phyloP scores from a whole-genome alignment of 1,284 basidiomycete species.

The Apiotrichum gamsii region DNA sequence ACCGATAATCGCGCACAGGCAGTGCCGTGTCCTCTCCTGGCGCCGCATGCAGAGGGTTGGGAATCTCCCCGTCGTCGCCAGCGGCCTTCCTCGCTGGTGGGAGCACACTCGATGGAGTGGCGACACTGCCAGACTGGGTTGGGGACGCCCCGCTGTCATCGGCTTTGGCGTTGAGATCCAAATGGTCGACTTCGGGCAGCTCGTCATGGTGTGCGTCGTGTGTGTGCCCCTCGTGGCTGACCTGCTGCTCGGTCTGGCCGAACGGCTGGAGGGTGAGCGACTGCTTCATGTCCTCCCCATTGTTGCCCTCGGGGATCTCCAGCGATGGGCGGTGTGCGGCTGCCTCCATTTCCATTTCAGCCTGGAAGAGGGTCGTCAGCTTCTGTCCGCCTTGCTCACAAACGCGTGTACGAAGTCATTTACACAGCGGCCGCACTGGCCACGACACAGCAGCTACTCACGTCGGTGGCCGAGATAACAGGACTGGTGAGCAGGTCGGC shows the following conservation, averaged over 20 bases:
- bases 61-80: conserved; percentile 11
- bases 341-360: neutral
- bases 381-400: no score
- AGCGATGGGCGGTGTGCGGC: neutral
- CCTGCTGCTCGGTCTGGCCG: conserved; percentile 34
- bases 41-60: conserved; percentile 35
- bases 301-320: no score
- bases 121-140: neutral
- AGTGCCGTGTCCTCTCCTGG: conserved; percentile 23
- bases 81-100: no score
- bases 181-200: conserved; percentile 40
- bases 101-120: no score
- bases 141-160: no score
- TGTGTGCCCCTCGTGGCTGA: conserved; percentile 18
- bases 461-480: conserved; percentile 54
- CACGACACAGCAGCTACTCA: no score
- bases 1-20: conserved; percentile 24
- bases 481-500: conserved; percentile 92
- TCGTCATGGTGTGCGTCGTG: conserved; percentile 4
- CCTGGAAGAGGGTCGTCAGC: no score
- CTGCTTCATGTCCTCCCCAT: no score
- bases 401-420: no score
- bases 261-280: conserved; percentile 42
- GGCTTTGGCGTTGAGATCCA: conserved; percentile 41
- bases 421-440: neutral